These are phyloP conservation scores for Colletotrichum sp. DNA, from an alignment of 2,329 filamentous ascomycete species.

Conservation along the genomic window DNA sequence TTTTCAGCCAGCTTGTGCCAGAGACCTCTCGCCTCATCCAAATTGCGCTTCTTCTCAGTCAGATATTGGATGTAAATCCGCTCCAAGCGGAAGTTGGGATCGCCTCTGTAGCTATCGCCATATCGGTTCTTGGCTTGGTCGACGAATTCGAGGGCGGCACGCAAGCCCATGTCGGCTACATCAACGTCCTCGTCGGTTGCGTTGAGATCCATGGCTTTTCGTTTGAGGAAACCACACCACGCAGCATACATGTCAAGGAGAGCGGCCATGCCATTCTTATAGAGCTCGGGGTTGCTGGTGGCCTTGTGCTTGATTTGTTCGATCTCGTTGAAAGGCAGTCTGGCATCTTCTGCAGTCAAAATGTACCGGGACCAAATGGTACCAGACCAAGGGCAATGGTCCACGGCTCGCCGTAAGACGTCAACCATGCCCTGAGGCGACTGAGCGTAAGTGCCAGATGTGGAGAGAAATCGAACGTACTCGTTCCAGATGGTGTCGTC, in stretches of 20 bases:
- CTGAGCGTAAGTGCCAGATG: conserved; percentile 41
- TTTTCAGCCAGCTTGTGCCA: conserved; percentile 74
- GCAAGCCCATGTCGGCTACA: conserved; percentile 87
- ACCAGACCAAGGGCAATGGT: conserved; percentile 93
- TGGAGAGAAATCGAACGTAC: conserved; percentile 77
- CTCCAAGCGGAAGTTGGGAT: conserved; percentile 87
- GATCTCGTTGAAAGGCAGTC: conserved; percentile 78
- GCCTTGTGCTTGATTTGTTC: conserved; percentile 92
- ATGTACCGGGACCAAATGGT: conserved; percentile 90
- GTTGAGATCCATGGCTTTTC: conserved; percentile 77
- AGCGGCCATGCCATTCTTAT: conserved; percentile 84
- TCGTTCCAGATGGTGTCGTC: conserved; percentile 84
- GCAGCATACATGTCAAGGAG: conserved; percentile 90
- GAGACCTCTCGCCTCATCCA: conserved; percentile 76
- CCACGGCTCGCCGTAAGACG: conserved; percentile 80
- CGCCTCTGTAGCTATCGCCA: conserved; percentile 79
- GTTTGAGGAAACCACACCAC: conserved; percentile 93
- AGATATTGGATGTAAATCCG: conserved; percentile 92
- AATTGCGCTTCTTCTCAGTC: conserved; percentile 80
- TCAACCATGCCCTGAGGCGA: conserved; percentile 62
- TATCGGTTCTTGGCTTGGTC: conserved; percentile 78
- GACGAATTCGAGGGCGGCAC: conserved; percentile 85
- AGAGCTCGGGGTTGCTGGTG: conserved; percentile 83
- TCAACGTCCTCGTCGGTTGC: conserved; percentile 84
- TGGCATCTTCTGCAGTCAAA: conserved; percentile 80